A percentile compares a stretch with the other conserved stretches of the same genome.
phyloP scores from a whole-genome alignment of 2,329 filamentous ascomycete species.

The Ceratocystis cacaofunesta region DNA sequence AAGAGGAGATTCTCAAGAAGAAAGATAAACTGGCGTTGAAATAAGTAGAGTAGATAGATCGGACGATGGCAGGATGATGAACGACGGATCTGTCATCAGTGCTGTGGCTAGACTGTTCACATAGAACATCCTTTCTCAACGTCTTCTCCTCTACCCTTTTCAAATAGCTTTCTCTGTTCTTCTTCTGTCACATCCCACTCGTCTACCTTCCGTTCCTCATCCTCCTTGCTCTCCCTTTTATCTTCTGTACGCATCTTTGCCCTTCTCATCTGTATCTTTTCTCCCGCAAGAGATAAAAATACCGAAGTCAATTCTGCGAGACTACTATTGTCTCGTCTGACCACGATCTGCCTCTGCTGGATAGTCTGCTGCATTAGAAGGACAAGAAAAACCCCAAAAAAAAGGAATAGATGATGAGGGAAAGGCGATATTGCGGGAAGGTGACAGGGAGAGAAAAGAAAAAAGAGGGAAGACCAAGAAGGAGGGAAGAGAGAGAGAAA shows the following conservation, averaged over 20 bases:
- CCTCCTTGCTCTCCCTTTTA: background rate
- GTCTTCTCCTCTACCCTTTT: background rate
- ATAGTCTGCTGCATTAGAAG: background rate
- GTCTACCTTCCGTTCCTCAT: background rate
- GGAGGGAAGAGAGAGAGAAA: slow-evolving; percentile 18
- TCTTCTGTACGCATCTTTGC: background rate
- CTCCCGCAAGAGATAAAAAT: background rate
- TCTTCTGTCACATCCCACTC: background rate
- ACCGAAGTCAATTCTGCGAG: background rate
- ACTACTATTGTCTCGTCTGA: background rate
- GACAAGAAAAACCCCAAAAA: background rate
- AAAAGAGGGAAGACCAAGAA: slow-evolving; percentile 20
- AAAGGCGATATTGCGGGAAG: too few species aligned
- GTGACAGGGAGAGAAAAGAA: slow-evolving; percentile 17
- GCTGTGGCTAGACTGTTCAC: background rate
- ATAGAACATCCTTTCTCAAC: background rate
- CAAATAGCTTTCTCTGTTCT: background rate
- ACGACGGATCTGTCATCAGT: too few species aligned
- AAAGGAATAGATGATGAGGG: background rate
- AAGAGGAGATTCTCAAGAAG: too few species aligned
- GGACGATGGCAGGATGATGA: too few species aligned
- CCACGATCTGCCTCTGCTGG: background rate
- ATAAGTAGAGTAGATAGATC: too few species aligned
- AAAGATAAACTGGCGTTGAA: too few species aligned
- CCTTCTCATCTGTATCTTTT: background rate